Base-by-base conservation (phyloP, 2,329 filamentous ascomycete genomes). In the Colletotrichum filicis region DNA sequence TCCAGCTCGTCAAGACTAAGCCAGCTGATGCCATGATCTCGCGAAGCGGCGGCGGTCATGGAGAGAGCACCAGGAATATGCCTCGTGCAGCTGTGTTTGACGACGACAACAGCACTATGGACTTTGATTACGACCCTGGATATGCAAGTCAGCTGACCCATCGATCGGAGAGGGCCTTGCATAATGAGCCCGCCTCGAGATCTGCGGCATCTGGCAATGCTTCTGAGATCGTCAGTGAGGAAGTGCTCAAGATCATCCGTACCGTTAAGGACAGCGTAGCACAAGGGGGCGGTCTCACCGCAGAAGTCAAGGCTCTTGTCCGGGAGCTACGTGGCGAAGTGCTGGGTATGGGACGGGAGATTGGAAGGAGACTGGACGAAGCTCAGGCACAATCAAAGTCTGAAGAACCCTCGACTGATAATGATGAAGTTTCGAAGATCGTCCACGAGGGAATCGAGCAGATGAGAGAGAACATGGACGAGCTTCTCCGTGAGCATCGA, bases 301-400 rank as follows among this genome's bases (percentile, higher is more conserved):
- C 95, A 68, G 95, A 97, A 80, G 94, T 98, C 75, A 98, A 98
- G 83, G 92, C 94, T 4, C 88, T 98, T 9, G 94, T 98, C 9
- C 92, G 95, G 28, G 95, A 98, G 79, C 88, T 98, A 46, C 92
- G 96, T 26, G 95, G 95, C 3, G 96, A 98, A 80, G 95, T 98
- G 9, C 87, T 98, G 5, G 95, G 95, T 3, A 98, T 98, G 95
- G 96, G 96, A 4, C 90, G 96, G 69, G 95, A 98, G 76, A 91
- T 98, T 60, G 95, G 93, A 53, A 92, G 94, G 69, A 93, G 95
- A 76, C 88, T 98, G n/a, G 94, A 97, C 74, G 91, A 95, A 74
- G 88, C 91, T 11, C 81, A 84, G 1, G 53, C 57, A 14, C 49
- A 66, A 16, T 19, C 52, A 22, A 46, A n/a, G 49, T 22, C 57